Percentiles rank a stretch among this genome's conserved stretches.
Conservation (phyloP, 306 rosid species). For the barrel medic (Medicago truncatula) region DNA sequence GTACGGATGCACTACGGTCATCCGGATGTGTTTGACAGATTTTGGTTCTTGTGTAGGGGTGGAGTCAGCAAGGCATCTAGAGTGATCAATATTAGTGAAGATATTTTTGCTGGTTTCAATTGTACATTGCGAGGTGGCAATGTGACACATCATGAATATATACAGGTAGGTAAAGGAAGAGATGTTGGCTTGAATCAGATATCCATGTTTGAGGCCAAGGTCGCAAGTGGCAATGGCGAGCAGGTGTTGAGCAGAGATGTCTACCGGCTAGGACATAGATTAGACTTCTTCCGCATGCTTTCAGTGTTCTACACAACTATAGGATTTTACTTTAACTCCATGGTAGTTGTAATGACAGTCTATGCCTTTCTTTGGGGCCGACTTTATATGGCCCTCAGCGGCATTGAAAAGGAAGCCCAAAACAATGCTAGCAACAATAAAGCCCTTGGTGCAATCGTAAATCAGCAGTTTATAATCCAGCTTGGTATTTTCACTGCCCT, state of each 20-base stretch:
- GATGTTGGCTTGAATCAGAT: constrained; percentile 96
- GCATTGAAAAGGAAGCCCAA: constrained; percentile 59
- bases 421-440: constrained; percentile 53
- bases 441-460: constrained; percentile 81
- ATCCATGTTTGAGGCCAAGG: constrained; percentile 95
- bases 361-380: constrained; percentile 94
- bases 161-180: constrained; percentile 97
- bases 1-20: constrained; percentile 98
- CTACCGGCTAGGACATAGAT: constrained; percentile 91
- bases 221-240: constrained; percentile 96
- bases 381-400: constrained; percentile 92
- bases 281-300: constrained; percentile 98
- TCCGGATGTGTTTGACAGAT: constrained; percentile 93
- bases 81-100: constrained; percentile 95
- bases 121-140: constrained; percentile 95
- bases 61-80: constrained; percentile 95
- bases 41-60: constrained; percentile 90
- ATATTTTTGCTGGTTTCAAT: constrained; percentile 95
- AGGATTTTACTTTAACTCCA: constrained; percentile 80
- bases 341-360: constrained; percentile 75
- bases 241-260: constrained; percentile 94
- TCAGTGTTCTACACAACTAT: constrained; percentile 86
- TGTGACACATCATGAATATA: constrained; percentile 96
- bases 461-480: constrained; percentile 92
- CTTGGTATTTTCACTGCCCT: constrained; percentile 90